Evolutionary conservation across 2,329 filamentous ascomycete genomes (phyloP), one percentile per base, ranked within the genome.

Genomic region (Botrytis fragariae): DNA sequence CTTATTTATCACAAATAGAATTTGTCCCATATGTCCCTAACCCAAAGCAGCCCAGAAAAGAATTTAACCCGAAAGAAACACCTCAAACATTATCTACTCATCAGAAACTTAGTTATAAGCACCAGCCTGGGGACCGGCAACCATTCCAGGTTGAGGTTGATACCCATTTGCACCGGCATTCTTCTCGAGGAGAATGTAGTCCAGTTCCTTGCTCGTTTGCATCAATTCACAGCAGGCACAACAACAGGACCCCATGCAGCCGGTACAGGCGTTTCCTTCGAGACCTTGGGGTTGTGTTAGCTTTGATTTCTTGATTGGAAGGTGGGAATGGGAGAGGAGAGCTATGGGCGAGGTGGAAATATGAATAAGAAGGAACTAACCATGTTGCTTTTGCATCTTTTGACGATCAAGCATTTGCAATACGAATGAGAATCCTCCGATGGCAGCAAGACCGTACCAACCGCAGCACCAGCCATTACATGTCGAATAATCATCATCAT

Each of bases 171-270:
- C 4, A 32, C 39, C 9, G n/a, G 42, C 22, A 9, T 45, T 54
- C 25, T 73, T 63, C 35, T 73, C 71, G 20, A 60, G 32, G 9
- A 73, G 48, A 62, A 72, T 44, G 32, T 57, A 65, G 39, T 74
- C 70, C 35, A 74, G 29, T 42, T 74, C 73, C 57, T 74, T 74
- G 62, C 70, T 73, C 16, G 70, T 73, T 20, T 74, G 73, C 48
- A 74, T 72, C 35, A 74, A 67, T 62, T 74, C 73, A 22, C 73
- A 74, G 57, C 73, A 74, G 10, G 70, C 8, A 35, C 73, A 74
- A 20, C 73, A 74, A 14, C 14, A 64, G 9, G 70, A 67, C 5
- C 8, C 54, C 51, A 72, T 54, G 54, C 70, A 74, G 4, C 12
- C 20, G 22, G 22, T 42, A 48, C 70, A 73, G n/a, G 9, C 32